Evolutionary conservation across 257 asterid genomes (phyloP).

Genomic region (Nemophila menziesii): DNA sequence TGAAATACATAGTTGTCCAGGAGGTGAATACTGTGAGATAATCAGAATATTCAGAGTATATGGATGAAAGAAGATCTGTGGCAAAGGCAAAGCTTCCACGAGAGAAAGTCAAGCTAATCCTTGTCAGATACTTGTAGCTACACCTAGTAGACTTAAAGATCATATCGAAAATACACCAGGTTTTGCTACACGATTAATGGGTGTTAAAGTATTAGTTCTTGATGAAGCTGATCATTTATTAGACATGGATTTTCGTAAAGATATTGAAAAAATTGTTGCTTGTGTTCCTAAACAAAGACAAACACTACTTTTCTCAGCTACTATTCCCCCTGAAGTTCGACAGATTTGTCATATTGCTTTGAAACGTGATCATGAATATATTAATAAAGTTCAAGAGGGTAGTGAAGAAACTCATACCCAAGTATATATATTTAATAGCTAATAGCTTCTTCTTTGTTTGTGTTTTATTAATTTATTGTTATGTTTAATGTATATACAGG

Average conservation of each 20-base stretch:
- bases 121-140: conserved; percentile 98
- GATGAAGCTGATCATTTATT: conserved; percentile 97
- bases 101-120: no score
- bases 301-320: conserved; percentile 93
- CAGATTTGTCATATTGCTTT: conserved; percentile 86
- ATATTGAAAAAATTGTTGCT: conserved; percentile 73
- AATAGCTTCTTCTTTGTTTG: no score
- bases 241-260: conserved; percentile 97
- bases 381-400: conserved; percentile 88
- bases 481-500: no score
- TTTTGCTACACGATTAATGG: conserved; percentile 89
- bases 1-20: no score
- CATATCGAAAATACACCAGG: conserved; percentile 94
- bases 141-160: conserved; percentile 95
- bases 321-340: conserved; percentile 82
- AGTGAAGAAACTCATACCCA: conserved; percentile 93
- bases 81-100: no score
- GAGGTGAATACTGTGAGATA: no score
- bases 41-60: no score
- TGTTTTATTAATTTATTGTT: no score
- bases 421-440: no score
- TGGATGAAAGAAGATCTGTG: no score
- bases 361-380: conserved; percentile 79
- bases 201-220: conserved; percentile 82
- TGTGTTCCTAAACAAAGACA: conserved; percentile 97